Evolutionary conservation across 345 rosid genomes (phyloP), one percentile per base, ranked within the genome.

Genomic region (Ceriops zippeliana): DNA sequence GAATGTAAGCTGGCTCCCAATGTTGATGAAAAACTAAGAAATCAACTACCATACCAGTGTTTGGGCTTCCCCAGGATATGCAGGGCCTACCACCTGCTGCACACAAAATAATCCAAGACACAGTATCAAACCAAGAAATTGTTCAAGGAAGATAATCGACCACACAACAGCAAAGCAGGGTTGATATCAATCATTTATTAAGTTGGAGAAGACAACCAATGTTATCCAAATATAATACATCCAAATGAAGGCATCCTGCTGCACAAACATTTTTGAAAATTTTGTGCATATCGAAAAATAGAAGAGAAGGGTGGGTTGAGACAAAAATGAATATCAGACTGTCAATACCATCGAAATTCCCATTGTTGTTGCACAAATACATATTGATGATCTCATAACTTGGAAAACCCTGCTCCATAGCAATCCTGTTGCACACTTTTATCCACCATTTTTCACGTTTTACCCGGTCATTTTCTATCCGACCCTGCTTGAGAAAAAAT

Each of bases 11-110:
- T 2, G 90, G 93, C 26, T 90, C 84, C 97, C 91, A 95, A 21
- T 53, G 84, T 76, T 73, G 90, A 76, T 83, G 90, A 73, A 76
- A 85, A 71, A 72, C 91, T 83, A 95, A 69, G 81, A 84, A 88
- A 81, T 91, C 97, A 61, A 90, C 87, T 60, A 95, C 75, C 85
- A 90, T 75, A 26, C 87, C 99, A n/a, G 82, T 85, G 60, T 85
- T 83, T 57, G 93, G 97, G 75, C 75, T 74, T 69, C 69, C 79
- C 97, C 97, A 95, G 37, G 85, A 84, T 61, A 90, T 58, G 30
- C 60, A 67, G 52, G 84, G 74, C 54, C 74, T 80, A 63, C 61
- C 66, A 32, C 49, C 80, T 37, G 62, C 96, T 83, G 89, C 69
- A 71, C 69, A 62, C 61, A 5, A 72, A 37, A 59, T 13, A 21